Percentiles rank a stretch among this genome's conserved stretches.
Conservation (phyloP, 2,329 filamentous ascomycete species). For the Hymenoscyphus fructigenus region DNA sequence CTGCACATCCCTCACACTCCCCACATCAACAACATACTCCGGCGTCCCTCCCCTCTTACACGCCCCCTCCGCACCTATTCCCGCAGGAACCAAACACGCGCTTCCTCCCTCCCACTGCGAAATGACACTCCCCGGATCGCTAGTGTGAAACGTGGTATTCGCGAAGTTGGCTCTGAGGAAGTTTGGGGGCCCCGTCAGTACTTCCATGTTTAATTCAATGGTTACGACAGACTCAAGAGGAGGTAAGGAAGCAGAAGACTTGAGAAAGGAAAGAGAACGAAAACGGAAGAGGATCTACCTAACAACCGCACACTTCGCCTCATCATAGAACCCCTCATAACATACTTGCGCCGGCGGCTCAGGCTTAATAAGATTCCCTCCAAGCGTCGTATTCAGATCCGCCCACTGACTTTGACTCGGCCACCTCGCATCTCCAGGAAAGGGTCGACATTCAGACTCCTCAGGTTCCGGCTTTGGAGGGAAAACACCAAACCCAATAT, state of each 20-base stretch:
- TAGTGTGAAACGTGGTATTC: background rate
- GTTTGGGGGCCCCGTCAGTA: too few relatives aligned
- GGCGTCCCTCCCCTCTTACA: slow-evolving; percentile 22
- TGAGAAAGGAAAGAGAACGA: too few relatives aligned
- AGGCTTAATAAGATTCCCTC: background rate
- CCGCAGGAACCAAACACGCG: background rate
- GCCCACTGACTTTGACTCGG: background rate
- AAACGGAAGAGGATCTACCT: background rate
- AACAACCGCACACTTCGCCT: background rate
- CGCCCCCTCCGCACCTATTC: background rate
- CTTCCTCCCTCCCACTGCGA: background rate
- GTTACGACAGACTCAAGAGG: too few relatives aligned
- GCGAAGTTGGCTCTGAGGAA: background rate
- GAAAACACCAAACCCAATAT: background rate
- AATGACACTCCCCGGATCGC: background rate
- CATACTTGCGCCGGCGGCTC: background rate
- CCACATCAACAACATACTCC: slow-evolving; percentile 38
- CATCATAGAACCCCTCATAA: background rate
- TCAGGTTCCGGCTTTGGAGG: background rate
- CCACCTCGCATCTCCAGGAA: background rate
- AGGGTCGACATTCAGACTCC: background rate
- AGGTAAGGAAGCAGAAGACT: too few relatives aligned
- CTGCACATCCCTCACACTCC: slow-evolving; percentile 45
- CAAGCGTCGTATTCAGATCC: background rate
- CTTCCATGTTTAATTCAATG: too few relatives aligned